These are phyloP conservation scores for Juglanconis oblonga DNA, from an alignment of 2,329 filamentous ascomycete species.

Conservation along the genomic window DNA sequence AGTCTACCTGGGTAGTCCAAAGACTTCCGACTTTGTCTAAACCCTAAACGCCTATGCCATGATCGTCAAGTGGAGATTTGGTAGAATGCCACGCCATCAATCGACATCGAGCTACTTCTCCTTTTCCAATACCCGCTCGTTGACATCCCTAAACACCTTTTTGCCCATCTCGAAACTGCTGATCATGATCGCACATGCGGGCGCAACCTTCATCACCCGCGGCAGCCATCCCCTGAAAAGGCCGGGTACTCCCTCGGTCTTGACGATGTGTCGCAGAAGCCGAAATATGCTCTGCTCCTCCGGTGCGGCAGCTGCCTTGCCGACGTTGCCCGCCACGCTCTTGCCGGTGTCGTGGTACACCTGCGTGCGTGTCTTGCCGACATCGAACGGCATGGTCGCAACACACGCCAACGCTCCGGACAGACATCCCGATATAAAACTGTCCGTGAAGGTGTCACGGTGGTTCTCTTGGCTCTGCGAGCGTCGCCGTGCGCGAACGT, in stretches of 20 bases:
- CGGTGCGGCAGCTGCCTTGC: conserved; percentile 46
- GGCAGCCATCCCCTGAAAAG: conserved; percentile 92
- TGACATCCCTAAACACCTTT: conserved; percentile 74
- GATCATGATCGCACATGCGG: conserved; percentile 98
- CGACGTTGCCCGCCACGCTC: conserved; percentile 31
- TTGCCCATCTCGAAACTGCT: conserved; percentile 97
- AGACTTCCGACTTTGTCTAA: conserved; percentile 7
- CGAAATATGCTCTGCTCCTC: conserved; percentile 77
- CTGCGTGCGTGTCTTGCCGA: conserved; percentile 94
- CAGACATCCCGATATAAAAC: conserved; percentile 79
- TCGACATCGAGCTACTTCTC: conserved; percentile 18
- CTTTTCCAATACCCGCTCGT: conserved; percentile 45
- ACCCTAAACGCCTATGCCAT: conserved; percentile 14
- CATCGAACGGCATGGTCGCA: conserved; percentile 92
- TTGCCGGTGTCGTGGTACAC: conserved; percentile 61
- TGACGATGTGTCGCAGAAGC: conserved; percentile 88
- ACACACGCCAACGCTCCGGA: conserved; percentile 85
- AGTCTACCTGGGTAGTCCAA: neutral
- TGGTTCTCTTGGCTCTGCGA: conserved; percentile 68
- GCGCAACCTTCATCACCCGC: conserved; percentile 88
- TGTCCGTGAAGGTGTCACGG: conserved; percentile 77
- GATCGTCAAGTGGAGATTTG: conserved; percentile 16
- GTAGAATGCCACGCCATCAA: neutral
- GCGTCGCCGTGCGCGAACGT: conserved; percentile 44
- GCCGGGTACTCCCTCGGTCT: conserved; percentile 74